Evolutionary conservation across 805 yeast species (phyloP).

Genomic region (fission yeast (Schizosaccharomyces pombe)): DNA sequence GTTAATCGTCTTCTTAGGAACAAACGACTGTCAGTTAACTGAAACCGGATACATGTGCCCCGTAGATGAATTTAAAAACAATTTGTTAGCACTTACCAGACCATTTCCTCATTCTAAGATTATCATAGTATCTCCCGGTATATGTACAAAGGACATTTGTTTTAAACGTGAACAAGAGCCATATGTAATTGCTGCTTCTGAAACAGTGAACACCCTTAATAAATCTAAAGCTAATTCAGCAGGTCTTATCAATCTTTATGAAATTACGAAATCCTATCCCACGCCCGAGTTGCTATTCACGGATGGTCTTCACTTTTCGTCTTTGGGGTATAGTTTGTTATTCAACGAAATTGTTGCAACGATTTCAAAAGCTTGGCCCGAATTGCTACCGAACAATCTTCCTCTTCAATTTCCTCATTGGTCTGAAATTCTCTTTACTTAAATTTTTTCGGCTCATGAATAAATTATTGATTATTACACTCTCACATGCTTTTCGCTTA

Average conservation of each 20-base stretch:
- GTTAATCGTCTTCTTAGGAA: not conserved
- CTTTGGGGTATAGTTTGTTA: not conserved
- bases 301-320: not conserved
- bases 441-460: not conserved
- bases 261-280: not conserved
- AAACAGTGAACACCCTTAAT: not conserved
- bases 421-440: not conserved
- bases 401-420: not conserved
- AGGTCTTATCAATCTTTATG: not conserved
- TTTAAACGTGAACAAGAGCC: not conserved
- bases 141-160: not conserved
- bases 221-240: not conserved
- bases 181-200: not conserved
- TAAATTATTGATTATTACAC: not conserved
- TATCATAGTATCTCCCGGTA: not conserved
- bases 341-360: not conserved
- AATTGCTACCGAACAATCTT: not conserved
- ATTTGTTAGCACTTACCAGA: not conserved
- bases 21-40: not conserved
- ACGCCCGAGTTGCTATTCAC: not conserved
- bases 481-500: not conserved
- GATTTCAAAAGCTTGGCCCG: not conserved
- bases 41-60: not conserved
- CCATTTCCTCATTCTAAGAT: not conserved
- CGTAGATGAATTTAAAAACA: not conserved